These are phyloP conservation scores for Paralagenidium karlingii DNA, from an alignment of 352 stramenopile species.

Conservation along the genomic window DNA sequence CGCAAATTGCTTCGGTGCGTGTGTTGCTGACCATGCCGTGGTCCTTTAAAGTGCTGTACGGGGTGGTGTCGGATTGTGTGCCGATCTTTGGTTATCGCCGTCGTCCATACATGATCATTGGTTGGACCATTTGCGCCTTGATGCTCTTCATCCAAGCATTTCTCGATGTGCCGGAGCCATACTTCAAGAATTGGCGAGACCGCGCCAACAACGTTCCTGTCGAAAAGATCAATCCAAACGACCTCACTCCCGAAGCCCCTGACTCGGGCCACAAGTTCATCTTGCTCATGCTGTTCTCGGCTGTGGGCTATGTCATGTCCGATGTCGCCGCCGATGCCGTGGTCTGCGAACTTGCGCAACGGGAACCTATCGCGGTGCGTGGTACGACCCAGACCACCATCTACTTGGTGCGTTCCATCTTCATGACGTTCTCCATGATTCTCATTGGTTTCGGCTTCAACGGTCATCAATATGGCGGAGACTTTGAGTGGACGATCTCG, in stretches of 20 bases:
- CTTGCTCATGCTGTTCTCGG: conserved; percentile 60
- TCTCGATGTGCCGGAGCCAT: conserved; percentile 20
- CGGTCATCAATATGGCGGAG: conserved; percentile 32
- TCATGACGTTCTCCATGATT: conserved; percentile 27
- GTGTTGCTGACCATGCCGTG: conserved; percentile 33
- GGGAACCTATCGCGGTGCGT: conserved; percentile 27
- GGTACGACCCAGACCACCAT: conserved; percentile 26
- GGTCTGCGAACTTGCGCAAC: conserved; percentile 40
- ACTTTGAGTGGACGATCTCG: conserved; percentile 29
- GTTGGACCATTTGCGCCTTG: conserved; percentile 25
- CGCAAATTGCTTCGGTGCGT: conserved; percentile 17
- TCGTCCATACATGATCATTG: conserved; percentile 48
- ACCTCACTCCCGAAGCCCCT: conserved; percentile 9
- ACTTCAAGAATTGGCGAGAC: conserved; percentile 16
- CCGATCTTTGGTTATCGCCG: conserved; percentile 43
- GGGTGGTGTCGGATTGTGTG: conserved; percentile 38
- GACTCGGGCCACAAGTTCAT: conserved; percentile 39
- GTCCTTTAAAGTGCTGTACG: conserved; percentile 57
- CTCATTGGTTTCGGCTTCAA: conserved; percentile 55
- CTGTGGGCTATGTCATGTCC: conserved; percentile 75
- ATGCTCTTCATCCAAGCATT: conserved; percentile 30
- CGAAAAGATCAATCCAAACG: conserved; percentile 18
- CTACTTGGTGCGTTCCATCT: conserved; percentile 19
- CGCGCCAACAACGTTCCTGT: too few relatives aligned
- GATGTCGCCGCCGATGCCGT: conserved; percentile 78